Evolutionary conservation across 805 yeast species (phyloP).

Genomic region (Yarrowia phangngaensis): DNA sequence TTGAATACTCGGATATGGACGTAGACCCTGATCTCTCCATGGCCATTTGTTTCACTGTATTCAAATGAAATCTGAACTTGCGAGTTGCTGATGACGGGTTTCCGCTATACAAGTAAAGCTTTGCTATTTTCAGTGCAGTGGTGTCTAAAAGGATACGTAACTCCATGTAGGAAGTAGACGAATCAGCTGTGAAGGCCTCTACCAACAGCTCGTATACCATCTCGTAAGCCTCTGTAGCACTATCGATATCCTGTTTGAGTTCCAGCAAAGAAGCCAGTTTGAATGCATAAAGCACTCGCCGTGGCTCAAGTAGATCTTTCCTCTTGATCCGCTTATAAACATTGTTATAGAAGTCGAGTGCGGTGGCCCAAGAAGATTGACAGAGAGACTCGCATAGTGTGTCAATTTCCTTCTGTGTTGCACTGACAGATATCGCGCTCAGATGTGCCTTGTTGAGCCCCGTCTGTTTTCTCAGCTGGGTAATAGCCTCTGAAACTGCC

Average conservation of each 20-base stretch:
- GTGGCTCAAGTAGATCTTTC: no score
- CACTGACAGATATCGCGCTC: slow-evolving; percentile 44
- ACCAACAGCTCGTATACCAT: slow-evolving; percentile 52
- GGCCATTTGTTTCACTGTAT: slow-evolving; percentile 46
- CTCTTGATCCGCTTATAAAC: slow-evolving; percentile 45
- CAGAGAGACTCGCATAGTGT: slow-evolving; percentile 42
- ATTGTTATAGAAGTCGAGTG: slow-evolving; percentile 46
- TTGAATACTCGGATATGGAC: slow-evolving; percentile 33
- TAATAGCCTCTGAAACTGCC: slow-evolving; percentile 39
- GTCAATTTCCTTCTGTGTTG: slow-evolving; percentile 44
- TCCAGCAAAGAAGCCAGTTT: slow-evolving; percentile 53
- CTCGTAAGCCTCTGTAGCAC: slow-evolving; percentile 50
- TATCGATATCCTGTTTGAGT: slow-evolving; percentile 47
- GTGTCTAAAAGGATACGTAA: slow-evolving; percentile 55
- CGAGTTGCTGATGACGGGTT: slow-evolving; percentile 56
- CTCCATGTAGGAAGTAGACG: slow-evolving; percentile 30
- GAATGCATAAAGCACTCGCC: slow-evolving; percentile 49
- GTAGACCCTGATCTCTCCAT: slow-evolving; percentile 35
- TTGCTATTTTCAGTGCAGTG: slow-evolving; percentile 58
- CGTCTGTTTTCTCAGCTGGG: slow-evolving; percentile 43
- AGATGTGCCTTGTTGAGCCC: slow-evolving; percentile 48
- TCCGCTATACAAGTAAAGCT: slow-evolving; percentile 56
- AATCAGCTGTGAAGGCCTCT: slow-evolving; percentile 32
- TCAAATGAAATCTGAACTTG: slow-evolving; percentile 62
- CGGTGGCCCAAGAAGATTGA: slow-evolving; percentile 43